A percentile compares a stretch with the other conserved stretches of the same genome.
phyloP scores from a whole-genome alignment of 345 rosid species.

The Erucastrum elatum region DNA sequence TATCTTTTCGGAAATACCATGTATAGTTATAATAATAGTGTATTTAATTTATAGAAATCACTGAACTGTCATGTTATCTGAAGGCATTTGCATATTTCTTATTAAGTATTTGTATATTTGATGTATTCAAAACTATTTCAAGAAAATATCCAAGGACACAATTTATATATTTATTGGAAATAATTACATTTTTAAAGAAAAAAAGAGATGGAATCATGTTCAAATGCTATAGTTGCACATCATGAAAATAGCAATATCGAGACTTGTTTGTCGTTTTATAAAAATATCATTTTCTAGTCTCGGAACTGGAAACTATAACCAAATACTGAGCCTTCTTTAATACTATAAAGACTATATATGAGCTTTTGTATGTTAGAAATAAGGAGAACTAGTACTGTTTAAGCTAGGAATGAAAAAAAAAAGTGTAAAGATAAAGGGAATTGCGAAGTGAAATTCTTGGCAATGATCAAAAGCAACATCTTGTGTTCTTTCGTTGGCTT shows the following conservation, averaged over 20 bases:
- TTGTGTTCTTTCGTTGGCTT: slow-evolving; percentile 43
- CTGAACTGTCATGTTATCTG: not conserved
- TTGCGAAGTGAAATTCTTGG: slow-evolving; percentile 41
- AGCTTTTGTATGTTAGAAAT: not conserved
- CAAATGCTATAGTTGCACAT: slow-evolving; percentile 1
- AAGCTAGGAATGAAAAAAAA: slow-evolving; percentile 24
- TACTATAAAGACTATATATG: not conserved
- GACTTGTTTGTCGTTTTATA: slow-evolving; percentile 5
- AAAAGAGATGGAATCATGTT: not conserved
- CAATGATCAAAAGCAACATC: slow-evolving; percentile 46
- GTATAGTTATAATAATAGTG: not conserved
- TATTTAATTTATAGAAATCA: not conserved
- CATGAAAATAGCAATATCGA: not conserved
- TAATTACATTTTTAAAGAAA: not conserved
- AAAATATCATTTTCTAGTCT: not conserved
- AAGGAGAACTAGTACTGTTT: slow-evolving; percentile 18
- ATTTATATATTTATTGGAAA: not conserved
- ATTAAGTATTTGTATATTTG: not conserved
- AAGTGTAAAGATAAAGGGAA: slow-evolving; percentile 37
- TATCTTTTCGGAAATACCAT: not conserved
- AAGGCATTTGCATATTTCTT: not conserved
- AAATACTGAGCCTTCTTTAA: slow-evolving; percentile 8
- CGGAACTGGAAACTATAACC: slow-evolving; percentile 1
- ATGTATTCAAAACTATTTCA: not conserved
- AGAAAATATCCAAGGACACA: not conserved